phyloP scores from a whole-genome alignment of 345 rosid genomes.

The Erucastrum elatum region DNA sequence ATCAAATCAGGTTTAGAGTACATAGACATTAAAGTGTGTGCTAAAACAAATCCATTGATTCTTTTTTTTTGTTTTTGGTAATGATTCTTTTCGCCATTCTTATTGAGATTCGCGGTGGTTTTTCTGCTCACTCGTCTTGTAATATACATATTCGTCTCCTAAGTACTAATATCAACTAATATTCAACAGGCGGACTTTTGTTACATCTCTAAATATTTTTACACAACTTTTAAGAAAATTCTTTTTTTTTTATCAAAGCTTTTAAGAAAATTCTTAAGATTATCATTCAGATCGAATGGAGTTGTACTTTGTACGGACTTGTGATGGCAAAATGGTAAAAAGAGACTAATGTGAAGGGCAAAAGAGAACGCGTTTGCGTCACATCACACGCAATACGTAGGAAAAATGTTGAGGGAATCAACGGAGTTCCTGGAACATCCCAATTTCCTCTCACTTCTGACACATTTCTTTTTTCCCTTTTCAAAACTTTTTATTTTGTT shows the following conservation, averaged over 20 bases:
- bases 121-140: background rate
- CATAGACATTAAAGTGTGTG: background rate
- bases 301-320: slow-evolving; percentile 7
- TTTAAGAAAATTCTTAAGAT: background rate
- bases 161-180: background rate
- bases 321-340: slow-evolving; percentile 1
- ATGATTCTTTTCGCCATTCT: background rate
- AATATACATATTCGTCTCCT: background rate
- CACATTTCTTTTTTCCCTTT: background rate
- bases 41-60: background rate
- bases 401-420: background rate
- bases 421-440: slow-evolving; percentile 21
- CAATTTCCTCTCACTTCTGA: slow-evolving; percentile 10
- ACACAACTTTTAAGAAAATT: background rate
- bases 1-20: background rate
- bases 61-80: background rate
- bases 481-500: too few species aligned
- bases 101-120: background rate
- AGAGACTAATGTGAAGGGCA: background rate
- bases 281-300: background rate
- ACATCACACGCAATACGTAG: background rate
- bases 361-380: slow-evolving; percentile 34
- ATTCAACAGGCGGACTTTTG: background rate
- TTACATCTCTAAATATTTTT: background rate
- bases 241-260: background rate